Evolutionary conservation across 2,329 filamentous ascomycete genomes (phyloP).

Genomic region (Aspergillus ochraceoroseus): DNA sequence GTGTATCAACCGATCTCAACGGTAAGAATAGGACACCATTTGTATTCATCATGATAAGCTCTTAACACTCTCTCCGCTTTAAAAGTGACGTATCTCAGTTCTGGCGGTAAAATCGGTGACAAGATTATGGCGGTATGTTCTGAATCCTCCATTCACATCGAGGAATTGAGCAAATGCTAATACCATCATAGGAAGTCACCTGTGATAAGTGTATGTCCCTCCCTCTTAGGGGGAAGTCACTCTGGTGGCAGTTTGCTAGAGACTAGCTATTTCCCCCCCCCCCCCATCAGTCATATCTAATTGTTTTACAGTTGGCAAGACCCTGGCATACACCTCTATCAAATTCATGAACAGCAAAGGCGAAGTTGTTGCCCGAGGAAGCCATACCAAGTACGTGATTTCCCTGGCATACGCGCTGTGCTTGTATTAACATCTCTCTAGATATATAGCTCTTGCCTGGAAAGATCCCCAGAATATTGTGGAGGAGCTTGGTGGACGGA

Average conservation of each 20-base stretch:
- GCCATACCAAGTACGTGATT: slow-evolving; percentile 58
- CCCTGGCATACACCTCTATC: slow-evolving; percentile 59
- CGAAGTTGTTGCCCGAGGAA: slow-evolving; percentile 59
- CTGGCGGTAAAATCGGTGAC: slow-evolving; percentile 60
- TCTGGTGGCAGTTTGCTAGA: background rate
- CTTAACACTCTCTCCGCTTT: background rate
- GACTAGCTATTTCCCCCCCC: too few relatives aligned
- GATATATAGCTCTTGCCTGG: slow-evolving; percentile 57
- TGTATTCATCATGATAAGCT: too few relatives aligned
- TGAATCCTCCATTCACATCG: background rate
- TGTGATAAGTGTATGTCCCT: slow-evolving; percentile 58
- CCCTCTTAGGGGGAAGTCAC: too few relatives aligned
- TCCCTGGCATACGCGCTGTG: background rate
- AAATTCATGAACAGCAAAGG: slow-evolving; percentile 56
- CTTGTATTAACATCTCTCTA: slow-evolving; percentile 21
- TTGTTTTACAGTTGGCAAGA: slow-evolving; percentile 54
- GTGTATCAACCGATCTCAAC: slow-evolving; percentile 63
- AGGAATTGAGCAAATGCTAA: slow-evolving; percentile 17
- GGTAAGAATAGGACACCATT: slow-evolving; percentile 34
- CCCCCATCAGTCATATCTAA: slow-evolving; percentile 14
- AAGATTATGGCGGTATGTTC: slow-evolving; percentile 49
- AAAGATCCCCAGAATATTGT: slow-evolving; percentile 60
- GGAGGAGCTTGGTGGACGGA: slow-evolving; percentile 45
- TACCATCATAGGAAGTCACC: slow-evolving; percentile 48
- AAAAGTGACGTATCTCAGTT: slow-evolving; percentile 61